These are phyloP conservation scores for Heritiera littoralis DNA, from an alignment of 345 rosid genomes.

Conservation along the genomic window DNA sequence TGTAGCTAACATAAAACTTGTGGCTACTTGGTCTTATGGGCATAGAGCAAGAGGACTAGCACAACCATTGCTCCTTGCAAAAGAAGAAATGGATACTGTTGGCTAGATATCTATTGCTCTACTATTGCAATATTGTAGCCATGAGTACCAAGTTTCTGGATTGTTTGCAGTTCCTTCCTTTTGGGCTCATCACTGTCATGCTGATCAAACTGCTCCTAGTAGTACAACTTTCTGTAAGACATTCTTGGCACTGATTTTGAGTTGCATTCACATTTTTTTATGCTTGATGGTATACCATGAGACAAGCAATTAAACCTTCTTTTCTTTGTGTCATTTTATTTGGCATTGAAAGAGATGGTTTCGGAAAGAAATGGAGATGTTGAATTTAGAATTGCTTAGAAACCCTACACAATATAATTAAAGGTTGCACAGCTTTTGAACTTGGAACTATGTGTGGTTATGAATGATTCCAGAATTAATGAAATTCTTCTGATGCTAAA, in stretches of 20 bases:
- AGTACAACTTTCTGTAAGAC: not conserved
- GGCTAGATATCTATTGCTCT: not conserved
- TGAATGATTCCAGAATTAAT: not conserved
- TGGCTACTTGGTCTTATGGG: slow-evolving; percentile 1
- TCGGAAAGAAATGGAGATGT: not conserved
- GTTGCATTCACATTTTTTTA: not conserved
- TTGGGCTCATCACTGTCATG: not conserved
- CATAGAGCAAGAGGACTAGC: not conserved
- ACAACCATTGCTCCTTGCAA: not conserved
- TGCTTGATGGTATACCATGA: not conserved
- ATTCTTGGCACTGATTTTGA: not conserved
- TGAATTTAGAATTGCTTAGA: not conserved
- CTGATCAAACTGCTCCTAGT: not conserved
- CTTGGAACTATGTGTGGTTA: not conserved
- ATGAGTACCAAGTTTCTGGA: not conserved
- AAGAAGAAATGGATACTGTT: slow-evolving; percentile 1
- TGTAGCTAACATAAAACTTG: not conserved
- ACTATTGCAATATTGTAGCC: not conserved
- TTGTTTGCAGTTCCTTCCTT: not conserved
- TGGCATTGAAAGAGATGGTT: slow-evolving; percentile 6
- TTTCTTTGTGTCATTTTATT: not conserved
- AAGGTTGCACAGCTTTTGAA: not conserved
- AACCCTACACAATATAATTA: not conserved
- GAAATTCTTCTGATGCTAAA: not conserved
- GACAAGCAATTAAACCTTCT: not conserved